Conservation (phyloP, 805 yeast genomes). For the Clavispora phyllophila region DNA sequence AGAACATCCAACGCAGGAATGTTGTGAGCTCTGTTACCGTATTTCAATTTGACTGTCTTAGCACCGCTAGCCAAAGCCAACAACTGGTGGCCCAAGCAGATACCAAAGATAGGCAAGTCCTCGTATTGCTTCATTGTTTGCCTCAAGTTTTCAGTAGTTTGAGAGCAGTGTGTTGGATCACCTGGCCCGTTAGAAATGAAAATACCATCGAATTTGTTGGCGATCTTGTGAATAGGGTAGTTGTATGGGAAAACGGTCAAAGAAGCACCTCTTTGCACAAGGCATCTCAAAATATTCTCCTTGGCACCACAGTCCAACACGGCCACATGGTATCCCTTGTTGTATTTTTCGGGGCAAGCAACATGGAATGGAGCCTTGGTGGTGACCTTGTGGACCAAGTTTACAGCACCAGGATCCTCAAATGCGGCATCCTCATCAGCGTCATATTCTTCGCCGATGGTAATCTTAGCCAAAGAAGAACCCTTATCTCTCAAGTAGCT, state of each 20-base stretch:
- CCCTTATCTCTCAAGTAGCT: slow-evolving; percentile 93
- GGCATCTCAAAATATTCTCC: slow-evolving; percentile 91
- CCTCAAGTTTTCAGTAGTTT: slow-evolving; percentile 70
- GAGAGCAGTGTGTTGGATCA: slow-evolving; percentile 86
- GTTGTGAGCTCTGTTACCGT: slow-evolving; percentile 98
- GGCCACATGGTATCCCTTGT: slow-evolving; percentile 70
- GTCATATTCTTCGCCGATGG: slow-evolving; percentile 86
- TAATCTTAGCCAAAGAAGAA: slow-evolving; percentile 84
- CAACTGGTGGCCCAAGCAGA: slow-evolving; percentile 96
- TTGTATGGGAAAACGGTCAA: slow-evolving; percentile 95
- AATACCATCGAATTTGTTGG: slow-evolving; percentile 88
- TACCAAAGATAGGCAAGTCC: slow-evolving; percentile 90
- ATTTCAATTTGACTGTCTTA: slow-evolving; percentile 84
- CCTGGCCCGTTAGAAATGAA: slow-evolving; percentile 97
- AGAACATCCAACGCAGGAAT: slow-evolving; percentile 90
- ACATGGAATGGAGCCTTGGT: slow-evolving; percentile 94
- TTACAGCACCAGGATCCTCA: slow-evolving; percentile 83
- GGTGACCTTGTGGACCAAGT: slow-evolving; percentile 88
- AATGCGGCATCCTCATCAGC: slow-evolving; percentile 89
- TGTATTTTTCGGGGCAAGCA: slow-evolving; percentile 52
- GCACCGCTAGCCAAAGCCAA: slow-evolving; percentile 95
- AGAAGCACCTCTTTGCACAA: slow-evolving; percentile 92
- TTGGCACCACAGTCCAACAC: slow-evolving; percentile 98
- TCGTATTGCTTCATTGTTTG: slow-evolving; percentile 58
- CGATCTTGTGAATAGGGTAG: slow-evolving; percentile 87